Percentiles rank a stretch among this genome's conserved stretches.
These are phyloP conservation scores for Saccharum spontaneum DNA, from an alignment of 176 grass and related monocot species.

Conservation along the genomic window DNA sequence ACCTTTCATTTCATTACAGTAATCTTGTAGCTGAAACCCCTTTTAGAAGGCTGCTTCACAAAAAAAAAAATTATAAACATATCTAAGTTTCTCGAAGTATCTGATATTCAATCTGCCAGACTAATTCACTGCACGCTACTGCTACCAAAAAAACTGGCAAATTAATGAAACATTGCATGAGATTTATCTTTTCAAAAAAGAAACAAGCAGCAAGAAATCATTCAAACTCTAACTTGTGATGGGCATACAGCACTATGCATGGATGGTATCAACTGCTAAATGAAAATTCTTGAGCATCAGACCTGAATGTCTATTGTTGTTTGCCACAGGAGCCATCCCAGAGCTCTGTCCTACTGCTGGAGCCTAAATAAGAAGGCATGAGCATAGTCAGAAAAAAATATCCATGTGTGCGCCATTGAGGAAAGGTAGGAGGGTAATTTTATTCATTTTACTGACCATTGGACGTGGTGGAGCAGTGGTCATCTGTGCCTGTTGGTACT, in stretches of 20 bases:
- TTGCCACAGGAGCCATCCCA: slow-evolving; percentile 57
- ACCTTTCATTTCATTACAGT: background rate
- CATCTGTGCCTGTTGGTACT: slow-evolving; percentile 90
- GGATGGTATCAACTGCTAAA: background rate
- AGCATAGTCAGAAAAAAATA: slow-evolving; percentile 9
- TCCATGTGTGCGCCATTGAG: background rate
- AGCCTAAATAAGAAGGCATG: slow-evolving; percentile 40
- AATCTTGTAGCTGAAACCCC: background rate
- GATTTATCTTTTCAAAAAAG: slow-evolving; percentile 11
- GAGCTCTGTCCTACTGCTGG: slow-evolving; percentile 68
- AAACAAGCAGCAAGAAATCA: slow-evolving; percentile 2
- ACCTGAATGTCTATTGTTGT: slow-evolving; percentile 76
- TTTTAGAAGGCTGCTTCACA: background rate
- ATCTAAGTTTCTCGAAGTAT: background rate
- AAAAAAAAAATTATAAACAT: background rate
- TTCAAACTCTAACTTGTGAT: background rate
- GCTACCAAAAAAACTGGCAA: background rate
- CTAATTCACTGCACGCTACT: background rate
- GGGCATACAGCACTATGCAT: background rate
- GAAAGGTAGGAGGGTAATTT: slow-evolving; percentile 6
- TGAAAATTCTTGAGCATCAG: background rate
- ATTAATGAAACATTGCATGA: background rate
- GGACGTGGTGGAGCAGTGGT: slow-evolving; percentile 64
- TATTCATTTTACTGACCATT: slow-evolving; percentile 62
- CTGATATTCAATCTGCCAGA: background rate